phyloP scores from a whole-genome alignment of 2,329 filamentous ascomycete species.

The Microsporum canis region DNA sequence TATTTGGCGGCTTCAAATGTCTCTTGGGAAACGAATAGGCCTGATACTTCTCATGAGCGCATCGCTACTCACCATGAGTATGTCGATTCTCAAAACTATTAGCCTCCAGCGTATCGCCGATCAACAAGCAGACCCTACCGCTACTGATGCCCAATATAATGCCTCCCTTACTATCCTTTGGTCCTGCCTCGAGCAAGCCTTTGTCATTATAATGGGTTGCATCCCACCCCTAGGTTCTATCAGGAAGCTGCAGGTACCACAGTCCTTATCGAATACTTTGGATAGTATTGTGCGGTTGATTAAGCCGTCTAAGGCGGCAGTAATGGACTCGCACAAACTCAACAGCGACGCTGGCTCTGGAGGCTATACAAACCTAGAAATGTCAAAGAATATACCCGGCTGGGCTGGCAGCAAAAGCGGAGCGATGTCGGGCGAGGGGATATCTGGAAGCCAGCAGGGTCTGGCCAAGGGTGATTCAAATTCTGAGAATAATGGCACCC shows the following conservation, averaged over 20 bases:
- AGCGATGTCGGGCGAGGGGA: no score
- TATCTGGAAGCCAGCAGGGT: no score
- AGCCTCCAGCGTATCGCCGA: background rate
- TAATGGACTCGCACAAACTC: background rate
- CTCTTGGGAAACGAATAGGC: background rate
- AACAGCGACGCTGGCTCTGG: no score
- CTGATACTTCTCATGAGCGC: background rate
- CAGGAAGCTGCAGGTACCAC: background rate
- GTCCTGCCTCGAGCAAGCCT: background rate
- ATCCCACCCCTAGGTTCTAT: background rate
- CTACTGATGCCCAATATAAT: background rate
- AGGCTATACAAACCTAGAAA: no score
- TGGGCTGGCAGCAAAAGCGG: no score
- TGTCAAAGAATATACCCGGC: no score
- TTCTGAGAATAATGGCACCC: no score
- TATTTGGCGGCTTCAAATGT: background rate
- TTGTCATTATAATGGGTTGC: background rate
- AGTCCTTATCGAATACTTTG: background rate
- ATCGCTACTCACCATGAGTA: background rate
- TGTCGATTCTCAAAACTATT: background rate
- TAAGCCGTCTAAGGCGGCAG: background rate
- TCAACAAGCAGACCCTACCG: background rate
- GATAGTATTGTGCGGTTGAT: background rate
- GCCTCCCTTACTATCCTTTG: background rate
- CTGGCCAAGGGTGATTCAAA: no score